phyloP scores from a whole-genome alignment of 495 filamentous ascomycete genomes.

The Clavariopsis aquatica region DNA sequence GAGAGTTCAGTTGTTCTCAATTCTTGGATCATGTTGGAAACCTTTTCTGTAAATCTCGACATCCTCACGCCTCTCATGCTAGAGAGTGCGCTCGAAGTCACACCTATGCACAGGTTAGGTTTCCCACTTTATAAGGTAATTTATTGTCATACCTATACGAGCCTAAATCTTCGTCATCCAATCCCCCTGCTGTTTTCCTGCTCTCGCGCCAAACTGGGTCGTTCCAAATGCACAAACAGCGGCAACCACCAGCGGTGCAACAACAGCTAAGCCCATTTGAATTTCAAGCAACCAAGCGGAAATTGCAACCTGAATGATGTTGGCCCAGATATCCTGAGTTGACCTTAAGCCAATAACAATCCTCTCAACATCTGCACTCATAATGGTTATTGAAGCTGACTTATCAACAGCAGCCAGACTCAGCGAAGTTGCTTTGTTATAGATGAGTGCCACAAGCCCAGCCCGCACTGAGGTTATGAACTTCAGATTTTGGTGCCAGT shows the following conservation, averaged over 20 bases:
- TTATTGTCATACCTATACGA: background rate
- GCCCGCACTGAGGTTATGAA: conserved; percentile 62
- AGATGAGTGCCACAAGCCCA: conserved; percentile 59
- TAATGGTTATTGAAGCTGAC: conserved; percentile 60
- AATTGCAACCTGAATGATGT: conserved; percentile 59
- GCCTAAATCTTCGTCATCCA: background rate
- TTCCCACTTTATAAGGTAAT: no score
- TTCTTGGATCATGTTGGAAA: background rate
- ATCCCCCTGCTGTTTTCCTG: background rate
- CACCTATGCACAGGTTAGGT: no score
- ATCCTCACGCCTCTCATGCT: background rate
- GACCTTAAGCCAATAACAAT: conserved; percentile 45
- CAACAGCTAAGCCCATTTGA: background rate
- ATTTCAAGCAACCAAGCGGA: background rate
- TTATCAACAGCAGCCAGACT: conserved; percentile 51
- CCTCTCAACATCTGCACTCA: conserved; percentile 55
- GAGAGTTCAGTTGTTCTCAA: background rate
- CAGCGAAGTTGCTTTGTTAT: conserved; percentile 52
- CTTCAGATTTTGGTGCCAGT: conserved; percentile 61
- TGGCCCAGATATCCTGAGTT: conserved; percentile 55
- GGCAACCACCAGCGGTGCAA: background rate
- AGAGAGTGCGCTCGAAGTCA: background rate
- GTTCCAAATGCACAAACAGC: background rate
- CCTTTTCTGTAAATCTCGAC: background rate
- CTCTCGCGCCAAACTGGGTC: background rate